These are phyloP conservation scores for Candida patagonica DNA, from an alignment of 805 yeast genomes.

Conservation along the genomic window DNA sequence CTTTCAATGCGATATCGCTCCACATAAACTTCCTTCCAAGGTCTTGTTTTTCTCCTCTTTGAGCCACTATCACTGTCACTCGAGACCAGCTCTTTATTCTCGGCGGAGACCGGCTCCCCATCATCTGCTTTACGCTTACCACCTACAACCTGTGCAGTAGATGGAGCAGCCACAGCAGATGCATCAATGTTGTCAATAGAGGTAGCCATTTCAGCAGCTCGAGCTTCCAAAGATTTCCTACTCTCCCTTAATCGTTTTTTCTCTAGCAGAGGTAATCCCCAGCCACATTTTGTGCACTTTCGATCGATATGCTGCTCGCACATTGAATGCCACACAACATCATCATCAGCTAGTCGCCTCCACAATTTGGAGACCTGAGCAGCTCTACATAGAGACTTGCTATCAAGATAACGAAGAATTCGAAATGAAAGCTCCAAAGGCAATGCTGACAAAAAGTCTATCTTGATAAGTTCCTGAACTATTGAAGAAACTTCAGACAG, in stretches of 20 bases:
- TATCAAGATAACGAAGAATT: conserved; percentile 80
- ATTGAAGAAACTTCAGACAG: conserved; percentile 77
- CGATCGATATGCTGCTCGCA: conserved; percentile 97
- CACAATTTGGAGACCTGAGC: conserved; percentile 86
- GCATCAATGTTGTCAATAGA: neutral
- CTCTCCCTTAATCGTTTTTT: conserved; percentile 41
- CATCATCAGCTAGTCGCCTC: conserved; percentile 90
- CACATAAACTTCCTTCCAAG: conserved; percentile 92
- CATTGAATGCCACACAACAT: conserved; percentile 95
- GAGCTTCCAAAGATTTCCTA: conserved; percentile 22
- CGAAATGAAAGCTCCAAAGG: conserved; percentile 83
- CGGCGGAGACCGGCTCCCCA: neutral
- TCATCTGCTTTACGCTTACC: neutral
- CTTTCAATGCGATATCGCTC: conserved; percentile 87
- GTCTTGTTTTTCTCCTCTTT: conserved; percentile 44
- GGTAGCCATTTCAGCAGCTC: conserved; percentile 15
- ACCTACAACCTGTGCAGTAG: neutral
- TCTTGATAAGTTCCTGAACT: conserved; percentile 67
- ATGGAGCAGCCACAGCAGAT: neutral
- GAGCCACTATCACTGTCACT: neutral
- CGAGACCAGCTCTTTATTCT: neutral
- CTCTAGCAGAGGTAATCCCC: conserved; percentile 95
- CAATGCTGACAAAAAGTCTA: conserved; percentile 77
- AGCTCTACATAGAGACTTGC: conserved; percentile 86
- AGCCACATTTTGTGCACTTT: conserved; percentile 96